A percentile compares a stretch with the other conserved stretches of the same genome.
phyloP scores from a whole-genome alignment of 257 asterid genomes.

The Handroanthus guayacan region DNA sequence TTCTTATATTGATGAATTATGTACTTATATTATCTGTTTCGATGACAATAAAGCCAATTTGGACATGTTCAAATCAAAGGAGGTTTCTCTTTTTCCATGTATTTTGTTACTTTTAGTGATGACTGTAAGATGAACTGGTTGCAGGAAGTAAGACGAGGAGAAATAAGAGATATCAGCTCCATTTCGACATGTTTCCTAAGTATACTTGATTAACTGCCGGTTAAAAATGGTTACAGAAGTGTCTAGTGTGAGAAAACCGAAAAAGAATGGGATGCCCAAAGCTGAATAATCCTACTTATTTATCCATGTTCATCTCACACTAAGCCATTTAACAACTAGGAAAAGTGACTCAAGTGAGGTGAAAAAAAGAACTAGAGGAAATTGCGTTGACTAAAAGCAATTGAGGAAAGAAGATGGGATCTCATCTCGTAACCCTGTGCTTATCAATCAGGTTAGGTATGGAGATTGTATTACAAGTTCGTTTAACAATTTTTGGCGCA shows the following conservation, averaged over 20 bases:
- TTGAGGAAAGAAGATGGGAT: background rate
- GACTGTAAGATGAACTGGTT: background rate
- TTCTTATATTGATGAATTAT: background rate
- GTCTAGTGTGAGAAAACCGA: background rate
- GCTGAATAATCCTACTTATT: background rate
- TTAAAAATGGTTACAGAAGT: background rate
- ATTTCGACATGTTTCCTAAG: background rate
- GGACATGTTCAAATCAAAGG: background rate
- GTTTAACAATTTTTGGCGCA: background rate
- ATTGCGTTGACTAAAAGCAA: background rate
- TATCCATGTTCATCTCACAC: background rate
- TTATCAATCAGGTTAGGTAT: background rate
- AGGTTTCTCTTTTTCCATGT: too few relatives aligned
- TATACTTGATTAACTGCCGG: background rate
- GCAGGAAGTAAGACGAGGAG: background rate
- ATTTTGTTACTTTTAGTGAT: too few relatives aligned
- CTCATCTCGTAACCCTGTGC: background rate
- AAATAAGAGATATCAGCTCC: background rate
- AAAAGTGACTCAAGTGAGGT: too few relatives aligned
- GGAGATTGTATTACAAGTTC: background rate
- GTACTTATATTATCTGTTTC: background rate
- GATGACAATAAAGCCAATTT: background rate
- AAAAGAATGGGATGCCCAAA: constrained; percentile 2
- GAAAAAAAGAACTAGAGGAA: background rate
- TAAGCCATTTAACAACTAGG: background rate